Percentiles rank a stretch among this genome's conserved stretches.
Evolutionary conservation across 2,329 filamentous ascomycete genomes (phyloP).

Genomic region (Chaetomium strumarium): DNA sequence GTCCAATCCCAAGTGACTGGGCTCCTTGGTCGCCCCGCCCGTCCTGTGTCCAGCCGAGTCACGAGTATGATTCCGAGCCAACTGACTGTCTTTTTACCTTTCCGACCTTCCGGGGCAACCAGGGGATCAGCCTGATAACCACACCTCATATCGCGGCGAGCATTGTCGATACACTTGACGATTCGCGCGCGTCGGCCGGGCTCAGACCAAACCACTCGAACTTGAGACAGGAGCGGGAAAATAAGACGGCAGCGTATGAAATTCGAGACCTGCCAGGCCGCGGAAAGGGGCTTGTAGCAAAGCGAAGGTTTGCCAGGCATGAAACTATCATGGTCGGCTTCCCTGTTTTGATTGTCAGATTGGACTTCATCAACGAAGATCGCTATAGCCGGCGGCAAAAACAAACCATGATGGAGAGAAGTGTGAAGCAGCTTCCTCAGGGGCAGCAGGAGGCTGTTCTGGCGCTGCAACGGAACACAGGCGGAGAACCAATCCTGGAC

Average conservation of each 20-base stretch:
- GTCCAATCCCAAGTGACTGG: conserved; percentile 10
- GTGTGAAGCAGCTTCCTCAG: conserved; percentile 18
- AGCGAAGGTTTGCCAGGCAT: conserved; percentile 15
- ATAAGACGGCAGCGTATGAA: conserved; percentile 8
- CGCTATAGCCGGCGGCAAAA: conserved; percentile 10
- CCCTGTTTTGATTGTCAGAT: conserved; percentile 22
- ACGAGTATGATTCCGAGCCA: background rate
- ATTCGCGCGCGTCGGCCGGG: conserved; percentile 14
- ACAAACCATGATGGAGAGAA: conserved; percentile 18
- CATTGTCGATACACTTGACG: conserved; percentile 21
- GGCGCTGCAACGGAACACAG: conserved; percentile 18
- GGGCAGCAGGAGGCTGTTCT: conserved; percentile 17
- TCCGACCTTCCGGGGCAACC: conserved; percentile 19
- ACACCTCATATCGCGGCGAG: conserved; percentile 23
- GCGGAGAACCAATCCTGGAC: conserved; percentile 21
- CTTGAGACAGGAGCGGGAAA: background rate
- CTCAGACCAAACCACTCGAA: conserved; percentile 13
- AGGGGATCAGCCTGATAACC: conserved; percentile 26
- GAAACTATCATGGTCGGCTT: conserved; percentile 23
- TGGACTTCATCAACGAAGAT: conserved; percentile 21
- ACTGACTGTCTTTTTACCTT: conserved; percentile 26
- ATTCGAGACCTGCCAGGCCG: conserved; percentile 21
- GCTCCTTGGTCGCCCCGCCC: conserved; percentile 21
- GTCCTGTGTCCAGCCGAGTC: conserved; percentile 14
- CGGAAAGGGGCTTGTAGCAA: conserved; percentile 24